Evolutionary conservation across 768 basidiomycete genomes (phyloP).

Genomic region (Amanita phalloides): DNA sequence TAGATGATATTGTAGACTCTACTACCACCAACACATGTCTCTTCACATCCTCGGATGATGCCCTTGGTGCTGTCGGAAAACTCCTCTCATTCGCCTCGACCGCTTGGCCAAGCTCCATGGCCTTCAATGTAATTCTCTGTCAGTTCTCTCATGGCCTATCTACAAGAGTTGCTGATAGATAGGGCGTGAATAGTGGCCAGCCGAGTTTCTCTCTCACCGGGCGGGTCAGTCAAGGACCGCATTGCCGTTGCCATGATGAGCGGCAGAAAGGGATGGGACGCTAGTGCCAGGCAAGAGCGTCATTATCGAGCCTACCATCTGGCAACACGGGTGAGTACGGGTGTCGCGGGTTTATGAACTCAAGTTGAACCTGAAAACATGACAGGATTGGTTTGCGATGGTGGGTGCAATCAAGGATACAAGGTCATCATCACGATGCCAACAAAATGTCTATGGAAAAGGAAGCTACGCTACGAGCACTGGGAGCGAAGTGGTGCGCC

Average conservation of each 20-base stretch:
- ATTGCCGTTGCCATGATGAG: conserved; percentile 96
- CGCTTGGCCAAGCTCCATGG: conserved; percentile 65
- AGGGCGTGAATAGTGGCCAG: too few relatives aligned
- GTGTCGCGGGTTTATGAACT: neutral
- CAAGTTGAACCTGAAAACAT: neutral
- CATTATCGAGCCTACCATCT: conserved; percentile 90
- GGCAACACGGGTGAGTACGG: conserved; percentile 75
- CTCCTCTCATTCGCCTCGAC: conserved; percentile 82
- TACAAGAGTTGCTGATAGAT: too few relatives aligned
- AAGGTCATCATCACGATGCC: conserved; percentile 79
- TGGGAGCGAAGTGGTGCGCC: conserved; percentile 95
- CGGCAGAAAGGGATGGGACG: conserved; percentile 79
- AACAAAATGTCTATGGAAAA: conserved; percentile 98
- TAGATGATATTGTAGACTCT: too few relatives aligned
- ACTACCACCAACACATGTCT: conserved; percentile 17
- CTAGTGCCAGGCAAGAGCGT: conserved; percentile 83
- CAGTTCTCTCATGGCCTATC: too few relatives aligned
- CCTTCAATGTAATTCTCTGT: conserved; percentile 86
- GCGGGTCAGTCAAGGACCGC: conserved; percentile 92
- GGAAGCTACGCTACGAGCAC: conserved; percentile 79
- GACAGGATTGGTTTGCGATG: conserved; percentile 82
- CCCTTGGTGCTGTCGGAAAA: conserved; percentile 85
- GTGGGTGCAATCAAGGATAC: conserved; percentile 93
- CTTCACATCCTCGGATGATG: conserved; percentile 59
- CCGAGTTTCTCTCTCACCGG: conserved; percentile 85